Evolutionary conservation across 1,139 yeast species (phyloP).

Genomic region (Diutina pseudorugosa): DNA sequence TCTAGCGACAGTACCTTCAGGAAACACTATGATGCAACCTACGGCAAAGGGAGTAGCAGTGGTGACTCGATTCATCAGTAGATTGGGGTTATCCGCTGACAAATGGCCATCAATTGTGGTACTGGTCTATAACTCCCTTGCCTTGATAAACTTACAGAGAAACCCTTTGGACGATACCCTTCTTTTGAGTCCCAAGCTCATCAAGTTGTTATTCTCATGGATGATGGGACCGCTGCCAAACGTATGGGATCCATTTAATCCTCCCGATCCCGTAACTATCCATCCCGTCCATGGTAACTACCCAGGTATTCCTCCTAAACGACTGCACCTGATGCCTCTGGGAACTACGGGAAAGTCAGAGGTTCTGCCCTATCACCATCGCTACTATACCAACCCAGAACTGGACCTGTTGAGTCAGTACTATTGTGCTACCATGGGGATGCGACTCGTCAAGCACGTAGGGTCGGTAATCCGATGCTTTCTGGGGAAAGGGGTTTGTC

Average conservation of each 20-base stretch:
- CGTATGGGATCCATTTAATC: slow-evolving; percentile 18
- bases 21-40: slow-evolving; percentile 49
- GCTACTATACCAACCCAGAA: slow-evolving; percentile 79
- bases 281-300: background rate
- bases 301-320: background rate
- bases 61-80: slow-evolving; percentile 45
- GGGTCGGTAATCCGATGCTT: slow-evolving; percentile 26
- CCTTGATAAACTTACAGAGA: slow-evolving; percentile 57
- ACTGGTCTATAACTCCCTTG: slow-evolving; percentile 59
- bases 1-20: slow-evolving; percentile 14
- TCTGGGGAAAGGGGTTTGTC: slow-evolving; percentile 69
- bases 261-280: background rate
- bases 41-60: slow-evolving; percentile 86
- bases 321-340: background rate
- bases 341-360: background rate
- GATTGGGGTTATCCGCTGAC: slow-evolving; percentile 36
- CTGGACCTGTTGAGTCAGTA: slow-evolving; percentile 76
- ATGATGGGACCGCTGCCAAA: slow-evolving; percentile 62
- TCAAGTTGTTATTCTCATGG: slow-evolving; percentile 50
- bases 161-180: slow-evolving; percentile 49
- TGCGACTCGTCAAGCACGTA: slow-evolving; percentile 40
- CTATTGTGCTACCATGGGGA: slow-evolving; percentile 56
- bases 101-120: slow-evolving; percentile 33
- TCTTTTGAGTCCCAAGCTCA: slow-evolving; percentile 49
- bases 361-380: slow-evolving; percentile 61